Percentiles rank a stretch among this genome's conserved stretches.
Conservation (phyloP, 1,284 basidiomycete genomes). For the Xanthoconium separans region DNA sequence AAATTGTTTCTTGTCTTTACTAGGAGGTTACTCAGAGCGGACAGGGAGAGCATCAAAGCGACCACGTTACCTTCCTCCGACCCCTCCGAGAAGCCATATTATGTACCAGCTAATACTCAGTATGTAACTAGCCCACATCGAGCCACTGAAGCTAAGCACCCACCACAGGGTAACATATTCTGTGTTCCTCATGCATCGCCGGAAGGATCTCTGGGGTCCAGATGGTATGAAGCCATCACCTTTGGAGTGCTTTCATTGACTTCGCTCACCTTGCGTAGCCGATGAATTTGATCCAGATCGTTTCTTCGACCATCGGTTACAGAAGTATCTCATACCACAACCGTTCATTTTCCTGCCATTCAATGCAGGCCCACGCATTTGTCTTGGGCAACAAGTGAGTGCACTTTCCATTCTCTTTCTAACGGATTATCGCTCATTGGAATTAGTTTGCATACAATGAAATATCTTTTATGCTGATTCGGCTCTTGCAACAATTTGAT, state of each 20-base stretch:
- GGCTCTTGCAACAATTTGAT: slow-evolving; percentile 42
- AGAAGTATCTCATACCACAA: slow-evolving; percentile 28
- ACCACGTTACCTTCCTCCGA: slow-evolving; percentile 39
- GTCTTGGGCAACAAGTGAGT: slow-evolving; percentile 43
- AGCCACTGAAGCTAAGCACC: not conserved
- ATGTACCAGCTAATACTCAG: slow-evolving; percentile 44
- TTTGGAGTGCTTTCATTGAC: too few species aligned
- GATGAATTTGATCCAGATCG: slow-evolving; percentile 50
- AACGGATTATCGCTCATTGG: not conserved
- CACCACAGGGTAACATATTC: not conserved
- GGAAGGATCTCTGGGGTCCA: not conserved
- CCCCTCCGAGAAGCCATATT: slow-evolving; percentile 20
- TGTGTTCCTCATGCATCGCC: not conserved
- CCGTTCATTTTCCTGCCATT: slow-evolving; percentile 51
- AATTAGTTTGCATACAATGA: slow-evolving; percentile 47
- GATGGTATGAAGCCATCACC: not conserved
- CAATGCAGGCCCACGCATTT: slow-evolving; percentile 48
- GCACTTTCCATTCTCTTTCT: not conserved
- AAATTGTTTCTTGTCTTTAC: not conserved
- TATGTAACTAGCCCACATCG: slow-evolving; percentile 24
- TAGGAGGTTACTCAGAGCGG: slow-evolving; percentile 1
- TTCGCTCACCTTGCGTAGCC: slow-evolving; percentile 23
- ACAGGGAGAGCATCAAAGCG: slow-evolving; percentile 41
- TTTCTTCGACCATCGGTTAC: slow-evolving; percentile 42
- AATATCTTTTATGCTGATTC: slow-evolving; percentile 43